Evolutionary conservation across 305 asterid species (phyloP).

Genomic region (Nicotiana rustica): DNA sequence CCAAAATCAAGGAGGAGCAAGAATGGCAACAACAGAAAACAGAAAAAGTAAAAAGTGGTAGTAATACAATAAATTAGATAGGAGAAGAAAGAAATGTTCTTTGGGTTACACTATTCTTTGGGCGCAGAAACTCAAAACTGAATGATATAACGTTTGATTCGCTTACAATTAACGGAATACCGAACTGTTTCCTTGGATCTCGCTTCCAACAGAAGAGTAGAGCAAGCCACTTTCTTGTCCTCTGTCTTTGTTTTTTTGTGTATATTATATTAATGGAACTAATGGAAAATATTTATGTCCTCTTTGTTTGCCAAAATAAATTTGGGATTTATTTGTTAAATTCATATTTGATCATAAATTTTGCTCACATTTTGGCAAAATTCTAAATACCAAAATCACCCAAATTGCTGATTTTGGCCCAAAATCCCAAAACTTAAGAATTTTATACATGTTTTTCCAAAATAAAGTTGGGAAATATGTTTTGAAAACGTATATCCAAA

Average conservation of each 20-base stretch:
- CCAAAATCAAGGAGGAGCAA: constrained; percentile 7
- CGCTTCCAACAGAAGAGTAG: not conserved
- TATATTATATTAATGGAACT: no score
- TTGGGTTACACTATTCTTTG: constrained; percentile 16
- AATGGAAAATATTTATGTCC: no score
- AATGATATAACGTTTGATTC: constrained; percentile 33
- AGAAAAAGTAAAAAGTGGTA: not conserved
- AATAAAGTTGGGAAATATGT: no score
- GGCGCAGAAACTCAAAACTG: not conserved
- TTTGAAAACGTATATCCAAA: no score
- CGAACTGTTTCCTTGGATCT: constrained; percentile 26
- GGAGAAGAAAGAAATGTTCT: not conserved
- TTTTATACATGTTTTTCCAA: no score
- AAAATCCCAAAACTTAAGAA: no score
- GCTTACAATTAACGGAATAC: constrained; percentile 30
- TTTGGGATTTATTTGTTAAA: no score
- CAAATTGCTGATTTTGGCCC: no score
- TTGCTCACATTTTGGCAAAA: no score
- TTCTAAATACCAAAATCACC: no score
- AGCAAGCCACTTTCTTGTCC: not conserved
- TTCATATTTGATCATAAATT: no score
- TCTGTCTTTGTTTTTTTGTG: not conserved
- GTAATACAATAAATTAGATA: not conserved
- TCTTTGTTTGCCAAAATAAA: no score
- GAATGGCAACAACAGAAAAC: not conserved